A percentile compares a stretch with the other conserved stretches of the same genome.
phyloP scores from a whole-genome alignment of 2,329 filamentous ascomycete species.

The Aspergillus ibericus region DNA sequence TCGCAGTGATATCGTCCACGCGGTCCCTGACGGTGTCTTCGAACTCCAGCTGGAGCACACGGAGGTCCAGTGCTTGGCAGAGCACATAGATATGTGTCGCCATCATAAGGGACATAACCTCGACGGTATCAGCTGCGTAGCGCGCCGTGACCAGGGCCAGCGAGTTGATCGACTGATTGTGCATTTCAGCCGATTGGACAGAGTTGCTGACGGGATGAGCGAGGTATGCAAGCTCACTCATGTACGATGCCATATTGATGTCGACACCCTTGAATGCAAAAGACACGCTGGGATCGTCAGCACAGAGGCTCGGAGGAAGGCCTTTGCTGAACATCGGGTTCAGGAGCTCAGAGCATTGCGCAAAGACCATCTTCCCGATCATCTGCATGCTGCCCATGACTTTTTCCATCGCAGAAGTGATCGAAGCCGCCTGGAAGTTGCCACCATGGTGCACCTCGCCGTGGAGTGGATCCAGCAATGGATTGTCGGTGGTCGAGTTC shows the following conservation, averaged over 20 bases:
- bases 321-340: slow-evolving; percentile 61
- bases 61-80: slow-evolving; percentile 60
- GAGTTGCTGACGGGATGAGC: slow-evolving; percentile 63
- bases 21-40: slow-evolving; percentile 4
- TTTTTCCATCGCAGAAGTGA: slow-evolving; percentile 68
- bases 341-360: slow-evolving; percentile 63
- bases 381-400: slow-evolving; percentile 51
- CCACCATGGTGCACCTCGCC: slow-evolving; percentile 59
- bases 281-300: slow-evolving; percentile 54
- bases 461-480: slow-evolving; percentile 53
- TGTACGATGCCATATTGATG: slow-evolving; percentile 64
- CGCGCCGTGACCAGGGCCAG: slow-evolving; percentile 61
- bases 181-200: slow-evolving; percentile 66
- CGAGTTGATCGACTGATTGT: slow-evolving; percentile 67
- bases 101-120: slow-evolving; percentile 57
- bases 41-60: slow-evolving; percentile 31
- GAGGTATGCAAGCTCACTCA: slow-evolving; percentile 62
- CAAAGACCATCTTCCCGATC: slow-evolving; percentile 64
- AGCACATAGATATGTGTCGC: slow-evolving; percentile 56
- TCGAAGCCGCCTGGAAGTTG: slow-evolving; percentile 65
- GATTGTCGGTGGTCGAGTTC: slow-evolving; percentile 69
- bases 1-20: slow-evolving; percentile 8
- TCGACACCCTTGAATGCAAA: slow-evolving; percentile 67
- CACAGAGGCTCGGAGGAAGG: slow-evolving; percentile 61
- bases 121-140: slow-evolving; percentile 57